Percentiles rank a stretch among this genome's conserved stretches.
These are phyloP conservation scores for Pseudopithomyces maydicus DNA, from an alignment of 2,329 filamentous ascomycete genomes.

Conservation along the genomic window DNA sequence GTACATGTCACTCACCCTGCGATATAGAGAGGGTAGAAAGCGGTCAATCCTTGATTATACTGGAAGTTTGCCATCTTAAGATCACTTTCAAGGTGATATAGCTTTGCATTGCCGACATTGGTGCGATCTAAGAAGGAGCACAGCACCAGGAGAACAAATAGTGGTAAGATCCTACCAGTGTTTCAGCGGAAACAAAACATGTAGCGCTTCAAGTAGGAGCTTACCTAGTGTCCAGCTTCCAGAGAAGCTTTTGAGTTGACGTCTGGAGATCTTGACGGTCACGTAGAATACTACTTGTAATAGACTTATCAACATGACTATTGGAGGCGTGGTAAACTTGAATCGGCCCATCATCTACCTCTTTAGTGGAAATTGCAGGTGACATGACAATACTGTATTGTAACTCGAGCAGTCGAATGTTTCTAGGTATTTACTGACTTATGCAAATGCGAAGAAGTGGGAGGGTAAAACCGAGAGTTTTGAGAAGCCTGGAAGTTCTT, in stretches of 20 bases:
- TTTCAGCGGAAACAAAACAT: neutral
- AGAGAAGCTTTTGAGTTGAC: neutral
- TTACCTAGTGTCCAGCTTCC: conserved; percentile 5
- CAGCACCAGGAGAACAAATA: conserved; percentile 66
- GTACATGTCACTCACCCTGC: conserved; percentile 34
- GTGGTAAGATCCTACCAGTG: conserved; percentile 60
- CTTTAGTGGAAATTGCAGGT: neutral
- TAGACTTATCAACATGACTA: neutral
- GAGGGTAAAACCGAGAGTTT: no score
- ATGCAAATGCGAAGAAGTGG: no score
- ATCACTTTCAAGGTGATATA: conserved; percentile 65
- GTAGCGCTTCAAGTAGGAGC: neutral
- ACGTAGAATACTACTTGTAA: neutral
- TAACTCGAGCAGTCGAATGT: no score
- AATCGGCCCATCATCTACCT: neutral
- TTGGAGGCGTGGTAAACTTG: neutral
- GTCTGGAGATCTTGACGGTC: neutral
- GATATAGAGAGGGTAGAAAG: conserved; percentile 70
- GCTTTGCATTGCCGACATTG: conserved; percentile 73
- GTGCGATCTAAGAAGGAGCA: conserved; percentile 70
- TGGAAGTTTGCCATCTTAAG: conserved; percentile 61
- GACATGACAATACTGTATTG: no score
- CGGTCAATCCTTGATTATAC: conserved; percentile 66
- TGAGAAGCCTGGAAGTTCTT: no score
- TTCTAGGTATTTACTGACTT: no score